Percentiles rank a stretch among this genome's conserved stretches.
Evolutionary conservation across 495 filamentous ascomycete species (phyloP).

Genomic region (Talaromyces trachyspermus): DNA sequence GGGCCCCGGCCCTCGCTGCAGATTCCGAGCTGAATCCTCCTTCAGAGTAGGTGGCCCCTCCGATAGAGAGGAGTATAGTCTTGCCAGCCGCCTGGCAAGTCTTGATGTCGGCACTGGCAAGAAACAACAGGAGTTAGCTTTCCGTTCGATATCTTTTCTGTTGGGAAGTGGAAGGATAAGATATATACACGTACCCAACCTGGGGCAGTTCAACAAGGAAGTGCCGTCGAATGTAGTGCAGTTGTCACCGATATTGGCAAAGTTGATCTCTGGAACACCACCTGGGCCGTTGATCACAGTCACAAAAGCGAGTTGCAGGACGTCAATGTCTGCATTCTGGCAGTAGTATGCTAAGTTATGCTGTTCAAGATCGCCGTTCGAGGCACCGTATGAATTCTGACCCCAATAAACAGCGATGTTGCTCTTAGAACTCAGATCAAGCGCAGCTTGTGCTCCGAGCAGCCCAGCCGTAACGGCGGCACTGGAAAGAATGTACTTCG

Average conservation of each 20-base stretch:
- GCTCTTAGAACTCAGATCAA: constrained; percentile 34
- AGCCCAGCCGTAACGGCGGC: constrained; percentile 23
- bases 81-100: constrained; percentile 58
- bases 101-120: constrained; percentile 46
- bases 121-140: background rate
- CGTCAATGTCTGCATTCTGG: constrained; percentile 37
- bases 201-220: constrained; percentile 50
- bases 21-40: constrained; percentile 48
- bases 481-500: constrained; percentile 18
- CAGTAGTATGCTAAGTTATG: constrained; percentile 51
- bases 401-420: constrained; percentile 61
- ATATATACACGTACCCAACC: constrained; percentile 43
- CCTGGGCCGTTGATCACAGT: constrained; percentile 42
- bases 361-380: constrained; percentile 39
- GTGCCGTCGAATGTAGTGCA: constrained; percentile 53
- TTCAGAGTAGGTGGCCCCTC: constrained; percentile 55
- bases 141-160: too few species aligned
- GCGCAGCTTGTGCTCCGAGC: constrained; percentile 28
- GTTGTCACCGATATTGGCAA: constrained; percentile 49
- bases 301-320: constrained; percentile 51
- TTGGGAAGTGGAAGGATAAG: too few species aligned
- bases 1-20: constrained; percentile 49
- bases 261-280: constrained; percentile 49
- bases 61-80: constrained; percentile 60
- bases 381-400: constrained; percentile 51